phyloP scores from a whole-genome alignment of 83 land plant species.

The Isoetes engelmannii region DNA sequence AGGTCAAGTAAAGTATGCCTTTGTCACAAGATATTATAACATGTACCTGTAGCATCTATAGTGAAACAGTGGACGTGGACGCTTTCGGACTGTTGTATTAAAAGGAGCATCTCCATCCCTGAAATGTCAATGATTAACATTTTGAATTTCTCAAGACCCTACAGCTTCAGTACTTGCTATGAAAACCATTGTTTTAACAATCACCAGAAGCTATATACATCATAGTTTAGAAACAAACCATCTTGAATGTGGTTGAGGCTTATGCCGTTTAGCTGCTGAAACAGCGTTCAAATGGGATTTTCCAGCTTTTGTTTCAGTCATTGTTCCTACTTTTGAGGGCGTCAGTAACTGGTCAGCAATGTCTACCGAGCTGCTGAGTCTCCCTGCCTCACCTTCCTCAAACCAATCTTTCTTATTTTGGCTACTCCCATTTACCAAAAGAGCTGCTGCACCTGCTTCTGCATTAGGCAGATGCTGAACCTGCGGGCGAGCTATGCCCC shows the following conservation, averaged over 20 bases:
- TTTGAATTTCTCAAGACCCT: neutral
- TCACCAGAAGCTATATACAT: neutral
- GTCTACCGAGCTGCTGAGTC: slow-evolving; percentile 26
- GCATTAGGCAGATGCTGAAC: slow-evolving; percentile 44
- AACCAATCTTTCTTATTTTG: slow-evolving; percentile 44
- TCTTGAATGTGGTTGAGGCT: slow-evolving; percentile 54
- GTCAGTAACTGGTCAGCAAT: slow-evolving; percentile 62
- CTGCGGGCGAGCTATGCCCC: slow-evolving; percentile 50
- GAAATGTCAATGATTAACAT: slow-evolving; percentile 15
- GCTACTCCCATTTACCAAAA: slow-evolving; percentile 60
- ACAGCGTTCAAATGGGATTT: slow-evolving; percentile 76
- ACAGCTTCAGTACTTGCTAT: neutral
- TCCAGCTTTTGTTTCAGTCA: slow-evolving; percentile 53
- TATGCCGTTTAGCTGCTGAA: slow-evolving; percentile 78
- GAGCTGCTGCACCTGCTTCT: slow-evolving; percentile 91
- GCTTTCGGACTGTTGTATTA: slow-evolving; percentile 60
- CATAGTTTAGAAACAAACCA: slow-evolving; percentile 38
- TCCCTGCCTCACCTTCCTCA: slow-evolving; percentile 24
- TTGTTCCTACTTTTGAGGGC: slow-evolving; percentile 64
- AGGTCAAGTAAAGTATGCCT: neutral
- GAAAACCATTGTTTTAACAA: neutral
- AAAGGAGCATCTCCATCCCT: slow-evolving; percentile 68
- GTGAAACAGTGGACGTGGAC: slow-evolving; percentile 81
- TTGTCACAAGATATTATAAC: too few species aligned
- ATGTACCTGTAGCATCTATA: slow-evolving; percentile 88